These are phyloP conservation scores for Thielaviopsis punctulata DNA, from an alignment of 2,329 filamentous ascomycete genomes.

Conservation along the genomic window DNA sequence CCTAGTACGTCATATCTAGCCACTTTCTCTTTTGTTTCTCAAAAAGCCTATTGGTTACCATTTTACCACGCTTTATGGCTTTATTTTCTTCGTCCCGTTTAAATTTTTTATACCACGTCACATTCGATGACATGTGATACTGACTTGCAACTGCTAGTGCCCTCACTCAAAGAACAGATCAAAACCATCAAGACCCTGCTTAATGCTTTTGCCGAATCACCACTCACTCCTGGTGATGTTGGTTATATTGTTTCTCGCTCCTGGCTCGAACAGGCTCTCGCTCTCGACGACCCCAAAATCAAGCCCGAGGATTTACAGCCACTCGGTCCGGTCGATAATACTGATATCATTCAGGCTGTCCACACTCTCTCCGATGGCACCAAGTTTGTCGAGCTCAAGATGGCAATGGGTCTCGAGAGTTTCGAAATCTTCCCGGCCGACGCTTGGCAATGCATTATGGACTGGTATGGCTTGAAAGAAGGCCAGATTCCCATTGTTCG, in stretches of 20 bases:
- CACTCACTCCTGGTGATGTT: constrained; percentile 51
- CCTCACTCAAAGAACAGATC: constrained; percentile 44
- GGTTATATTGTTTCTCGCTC: constrained; percentile 62
- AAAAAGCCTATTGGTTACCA: neutral
- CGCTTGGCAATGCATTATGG: constrained; percentile 65
- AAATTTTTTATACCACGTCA: neutral
- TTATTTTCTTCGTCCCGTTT: neutral
- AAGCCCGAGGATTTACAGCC: constrained; percentile 41
- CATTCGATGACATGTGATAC: neutral
- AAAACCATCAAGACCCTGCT: constrained; percentile 48
- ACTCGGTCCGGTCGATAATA: constrained; percentile 74
- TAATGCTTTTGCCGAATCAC: constrained; percentile 31
- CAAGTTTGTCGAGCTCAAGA: constrained; percentile 57
- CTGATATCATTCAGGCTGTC: constrained; percentile 54
- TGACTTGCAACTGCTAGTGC: constrained; percentile 12
- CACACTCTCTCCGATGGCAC: constrained; percentile 31
- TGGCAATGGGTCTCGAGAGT: constrained; percentile 49
- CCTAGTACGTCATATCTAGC: constrained; percentile 11
- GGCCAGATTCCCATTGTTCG: constrained; percentile 57
- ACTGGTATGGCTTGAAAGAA: constrained; percentile 64
- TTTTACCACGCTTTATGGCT: neutral
- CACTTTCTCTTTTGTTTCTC: neutral
- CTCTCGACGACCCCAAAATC: constrained; percentile 40
- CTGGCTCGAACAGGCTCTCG: constrained; percentile 62
- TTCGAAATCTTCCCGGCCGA: constrained; percentile 62